Base-by-base conservation (phyloP, 2,329 filamentous ascomycete species). In the Cytospora piceicola region DNA sequence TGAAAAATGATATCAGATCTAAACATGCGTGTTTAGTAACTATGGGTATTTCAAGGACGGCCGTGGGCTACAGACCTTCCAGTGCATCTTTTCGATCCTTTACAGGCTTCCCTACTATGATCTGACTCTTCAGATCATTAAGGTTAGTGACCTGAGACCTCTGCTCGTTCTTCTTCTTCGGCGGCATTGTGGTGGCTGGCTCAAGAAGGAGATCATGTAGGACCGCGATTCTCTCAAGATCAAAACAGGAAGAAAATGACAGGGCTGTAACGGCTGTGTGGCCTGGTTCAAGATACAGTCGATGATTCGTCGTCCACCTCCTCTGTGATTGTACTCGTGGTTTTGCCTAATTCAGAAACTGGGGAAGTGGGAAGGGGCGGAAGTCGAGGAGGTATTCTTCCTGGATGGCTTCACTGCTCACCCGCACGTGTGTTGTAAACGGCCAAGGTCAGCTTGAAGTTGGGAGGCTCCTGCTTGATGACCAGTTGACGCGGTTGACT, bases 1-100 rank as follows among this genome's bases (percentile, higher is more conserved):
- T 46, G 51, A 67, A 68, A 54, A 68, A 68, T 17, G 30, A 20
- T 11, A 63, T 58, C 32, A 68, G 30, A 20, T 68, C 67, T 68
- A 32, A 14, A 49, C 9, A 24, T 12, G 39, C 9, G n/a, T 12
- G 22, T n/a, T 61, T 54, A 65, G 58, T 36, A 6, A 34, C 9
- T n/a, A 22, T 9, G 3, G n/a, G 30, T 22, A 20, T 5, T 22
- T 20, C 22, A 22, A 24, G 17, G 20, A 30, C 1, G 22, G 6
- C 17, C 24, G 4, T 15, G 6, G 14, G 4, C 12, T 12, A 54
- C 63, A 42, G 3, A 68, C 66, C 66, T 63, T 61, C 30, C 59
- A 68, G 54, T 9, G 66, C 63, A n/a, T 66, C 56, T 36, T 46
- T 58, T n/a, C 66, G 66, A 24, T 52, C 52, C 17, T 57, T 56